Evolutionary conservation across 1,284 basidiomycete genomes (phyloP).

Genomic region (Melampsora larici-populina): DNA sequence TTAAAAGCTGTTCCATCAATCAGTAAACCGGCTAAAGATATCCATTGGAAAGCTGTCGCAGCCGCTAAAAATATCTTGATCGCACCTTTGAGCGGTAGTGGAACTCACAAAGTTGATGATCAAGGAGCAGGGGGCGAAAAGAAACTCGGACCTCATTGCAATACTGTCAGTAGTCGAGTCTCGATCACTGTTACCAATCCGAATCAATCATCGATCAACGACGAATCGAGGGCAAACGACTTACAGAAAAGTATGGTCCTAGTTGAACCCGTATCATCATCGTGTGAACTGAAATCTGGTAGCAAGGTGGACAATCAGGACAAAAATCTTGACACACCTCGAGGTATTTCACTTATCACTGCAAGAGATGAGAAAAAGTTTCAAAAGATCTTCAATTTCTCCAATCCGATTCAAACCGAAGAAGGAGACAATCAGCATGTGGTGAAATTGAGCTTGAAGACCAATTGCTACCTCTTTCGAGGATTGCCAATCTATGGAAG

Average conservation of each 20-base stretch:
- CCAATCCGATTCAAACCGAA: neutral
- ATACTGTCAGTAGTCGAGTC: neutral
- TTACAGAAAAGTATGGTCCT: too few species aligned
- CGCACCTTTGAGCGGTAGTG: neutral
- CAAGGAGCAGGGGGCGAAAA: neutral
- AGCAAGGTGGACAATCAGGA: neutral
- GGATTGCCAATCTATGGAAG: constrained; percentile 79
- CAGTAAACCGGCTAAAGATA: constrained; percentile 5
- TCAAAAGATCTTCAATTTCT: constrained; percentile 32
- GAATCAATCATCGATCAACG: too few species aligned
- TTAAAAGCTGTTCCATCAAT: constrained; percentile 26
- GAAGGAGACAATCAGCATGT: neutral
- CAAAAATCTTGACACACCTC: neutral
- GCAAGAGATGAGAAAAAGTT: constrained; percentile 29
- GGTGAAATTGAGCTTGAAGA: constrained; percentile 40
- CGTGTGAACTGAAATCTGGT: too few species aligned
- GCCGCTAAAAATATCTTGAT: neutral
- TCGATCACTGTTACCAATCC: neutral
- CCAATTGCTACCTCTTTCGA: constrained; percentile 68
- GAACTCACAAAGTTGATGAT: neutral
- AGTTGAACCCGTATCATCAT: too few species aligned
- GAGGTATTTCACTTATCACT: constrained; percentile 5
- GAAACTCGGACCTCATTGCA: neutral
- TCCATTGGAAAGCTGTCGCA: constrained; percentile 1
- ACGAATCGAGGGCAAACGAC: too few species aligned